Conservation (phyloP, 257 asterid species). For the Voacanga thouarsii region DNA sequence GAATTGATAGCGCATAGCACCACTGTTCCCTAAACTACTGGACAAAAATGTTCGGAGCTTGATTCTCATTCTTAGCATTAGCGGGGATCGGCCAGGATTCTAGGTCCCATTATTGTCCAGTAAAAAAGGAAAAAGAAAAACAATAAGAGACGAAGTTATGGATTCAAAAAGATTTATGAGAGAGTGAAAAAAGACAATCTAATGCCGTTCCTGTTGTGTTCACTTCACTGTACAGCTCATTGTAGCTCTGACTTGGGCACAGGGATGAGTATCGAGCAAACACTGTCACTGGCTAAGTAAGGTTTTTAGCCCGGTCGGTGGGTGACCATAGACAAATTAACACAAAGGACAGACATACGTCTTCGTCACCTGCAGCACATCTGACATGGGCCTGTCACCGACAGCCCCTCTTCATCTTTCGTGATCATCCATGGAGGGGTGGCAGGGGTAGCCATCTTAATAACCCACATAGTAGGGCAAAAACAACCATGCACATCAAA, state of each 20-base stretch:
- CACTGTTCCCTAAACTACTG: no score
- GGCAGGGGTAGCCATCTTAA: constrained; percentile 4
- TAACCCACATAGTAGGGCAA: constrained; percentile 3
- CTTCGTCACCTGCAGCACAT: constrained; percentile 18
- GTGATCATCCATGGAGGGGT: constrained; percentile 3
- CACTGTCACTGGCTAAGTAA: background rate
- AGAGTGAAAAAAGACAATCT: background rate
- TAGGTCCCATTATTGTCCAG: no score
- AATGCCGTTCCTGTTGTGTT: background rate
- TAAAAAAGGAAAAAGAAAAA: no score
- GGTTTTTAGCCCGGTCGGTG: constrained; percentile 6
- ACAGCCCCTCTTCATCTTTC: background rate
- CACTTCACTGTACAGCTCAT: background rate
- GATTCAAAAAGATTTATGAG: background rate
- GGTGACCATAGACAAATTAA: constrained; percentile 13
- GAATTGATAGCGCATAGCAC: no score
- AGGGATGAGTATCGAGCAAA: background rate
- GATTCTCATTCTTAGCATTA: no score
- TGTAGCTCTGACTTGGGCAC: constrained; percentile 7
- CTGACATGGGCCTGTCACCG: constrained; percentile 15
- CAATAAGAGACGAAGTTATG: background rate
- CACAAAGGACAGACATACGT: constrained; percentile 22
- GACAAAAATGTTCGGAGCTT: no score
- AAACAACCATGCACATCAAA: constrained; percentile 13
- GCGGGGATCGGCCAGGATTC: no score